Conservation (phyloP, 768 basidiomycete species). For the Coprinopsis sp. region DNA sequence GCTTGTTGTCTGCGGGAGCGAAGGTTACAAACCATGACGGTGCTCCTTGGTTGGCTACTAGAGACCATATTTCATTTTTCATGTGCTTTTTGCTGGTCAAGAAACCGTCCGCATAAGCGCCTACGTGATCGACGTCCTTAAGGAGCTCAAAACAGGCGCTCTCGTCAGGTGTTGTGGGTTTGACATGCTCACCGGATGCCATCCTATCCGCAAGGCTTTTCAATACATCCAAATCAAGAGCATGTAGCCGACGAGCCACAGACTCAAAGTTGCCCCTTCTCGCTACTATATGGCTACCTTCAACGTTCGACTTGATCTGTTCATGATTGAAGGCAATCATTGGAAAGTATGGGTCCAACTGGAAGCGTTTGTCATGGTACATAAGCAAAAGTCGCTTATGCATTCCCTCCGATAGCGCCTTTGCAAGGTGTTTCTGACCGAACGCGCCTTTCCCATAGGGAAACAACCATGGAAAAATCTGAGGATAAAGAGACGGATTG, state of each 20-base stretch:
- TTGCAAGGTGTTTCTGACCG: constrained; percentile 22
- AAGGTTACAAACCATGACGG: constrained; percentile 32
- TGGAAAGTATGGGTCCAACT: constrained; percentile 30
- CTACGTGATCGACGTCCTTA: not conserved
- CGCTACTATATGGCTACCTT: constrained; percentile 23
- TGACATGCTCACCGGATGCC: no score
- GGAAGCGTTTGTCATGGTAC: constrained; percentile 39
- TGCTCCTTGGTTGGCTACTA: constrained; percentile 14
- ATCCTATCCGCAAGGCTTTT: constrained; percentile 9
- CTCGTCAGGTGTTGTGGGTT: not conserved
- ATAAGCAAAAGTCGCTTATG: constrained; percentile 28
- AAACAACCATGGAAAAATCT: constrained; percentile 39
- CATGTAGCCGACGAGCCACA: constrained; percentile 18
- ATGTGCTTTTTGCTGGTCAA: no score
- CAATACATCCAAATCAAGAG: constrained; percentile 19
- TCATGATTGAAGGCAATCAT: constrained; percentile 35
- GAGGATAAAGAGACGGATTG: no score
- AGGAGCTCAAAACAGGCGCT: not conserved
- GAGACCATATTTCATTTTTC: not conserved
- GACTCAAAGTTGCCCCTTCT: constrained; percentile 21
- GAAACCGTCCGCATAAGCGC: not conserved
- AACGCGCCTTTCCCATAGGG: constrained; percentile 36
- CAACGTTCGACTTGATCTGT: constrained; percentile 27
- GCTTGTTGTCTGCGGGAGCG: constrained; percentile 27
- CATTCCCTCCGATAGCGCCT: constrained; percentile 14